phyloP scores from a whole-genome alignment of 352 stramenopile genomes.

The Peronospora belbahrii region DNA sequence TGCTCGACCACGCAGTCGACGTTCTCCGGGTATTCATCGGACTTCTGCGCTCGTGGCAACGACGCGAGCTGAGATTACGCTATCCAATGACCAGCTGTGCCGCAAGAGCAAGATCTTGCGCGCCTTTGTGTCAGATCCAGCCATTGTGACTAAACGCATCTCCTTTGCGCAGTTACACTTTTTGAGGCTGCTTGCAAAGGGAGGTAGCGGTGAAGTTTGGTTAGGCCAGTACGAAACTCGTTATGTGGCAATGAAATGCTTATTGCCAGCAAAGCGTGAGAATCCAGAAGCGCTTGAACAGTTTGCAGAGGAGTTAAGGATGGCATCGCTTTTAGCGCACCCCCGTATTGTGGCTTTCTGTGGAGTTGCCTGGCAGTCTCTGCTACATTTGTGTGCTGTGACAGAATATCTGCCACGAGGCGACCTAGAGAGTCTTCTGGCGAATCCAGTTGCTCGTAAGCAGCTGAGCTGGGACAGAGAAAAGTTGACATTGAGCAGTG shows the following conservation, averaged over 20 bases:
- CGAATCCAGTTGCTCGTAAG: conserved; percentile 30
- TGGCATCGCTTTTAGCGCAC: conserved; percentile 70
- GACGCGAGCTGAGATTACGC: conserved; percentile 38
- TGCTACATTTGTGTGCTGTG: conserved; percentile 65
- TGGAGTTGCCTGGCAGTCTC: conserved; percentile 71
- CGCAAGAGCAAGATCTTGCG: conserved; percentile 43
- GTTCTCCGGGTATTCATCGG: conserved; percentile 17
- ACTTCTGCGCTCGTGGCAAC: conserved; percentile 29
- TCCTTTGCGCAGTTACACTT: conserved; percentile 70
- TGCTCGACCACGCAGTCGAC: conserved; percentile 27
- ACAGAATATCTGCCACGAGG: conserved; percentile 77
- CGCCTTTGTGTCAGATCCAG: conserved; percentile 57
- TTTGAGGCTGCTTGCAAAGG: conserved; percentile 58
- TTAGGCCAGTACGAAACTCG: conserved; percentile 65
- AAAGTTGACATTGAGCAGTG: conserved; percentile 50
- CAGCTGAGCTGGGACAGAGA: conserved; percentile 46
- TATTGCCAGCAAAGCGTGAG: conserved; percentile 56
- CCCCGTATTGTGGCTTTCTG: conserved; percentile 78
- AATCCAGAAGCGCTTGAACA: conserved; percentile 55
- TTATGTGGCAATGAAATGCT: conserved; percentile 74
- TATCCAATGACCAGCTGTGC: conserved; percentile 67
- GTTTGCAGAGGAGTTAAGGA: conserved; percentile 77
- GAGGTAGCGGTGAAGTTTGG: conserved; percentile 76
- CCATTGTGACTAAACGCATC: conserved; percentile 68
- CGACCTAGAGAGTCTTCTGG: conserved; percentile 50